These are phyloP conservation scores for Metschnikowia aberdeeniae DNA, from an alignment of 805 yeast genomes.

Conservation along the genomic window DNA sequence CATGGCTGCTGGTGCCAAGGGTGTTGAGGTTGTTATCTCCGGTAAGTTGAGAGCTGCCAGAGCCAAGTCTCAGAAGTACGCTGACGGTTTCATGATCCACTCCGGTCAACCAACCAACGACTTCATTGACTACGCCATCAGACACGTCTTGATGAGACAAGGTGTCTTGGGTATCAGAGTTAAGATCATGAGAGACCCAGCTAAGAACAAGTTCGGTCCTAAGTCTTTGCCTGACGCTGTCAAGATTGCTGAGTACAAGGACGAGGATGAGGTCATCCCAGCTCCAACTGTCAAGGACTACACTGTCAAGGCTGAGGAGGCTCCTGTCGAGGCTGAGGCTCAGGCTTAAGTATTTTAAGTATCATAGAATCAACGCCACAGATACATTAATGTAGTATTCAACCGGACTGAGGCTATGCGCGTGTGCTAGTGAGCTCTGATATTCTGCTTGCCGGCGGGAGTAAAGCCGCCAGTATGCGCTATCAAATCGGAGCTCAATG, in stretches of 20 bases:
- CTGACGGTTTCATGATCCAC: slow-evolving; percentile 99
- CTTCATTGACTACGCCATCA: slow-evolving; percentile 97
- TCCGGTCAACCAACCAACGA: slow-evolving; percentile 99
- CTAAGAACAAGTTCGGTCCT: slow-evolving; percentile 74
- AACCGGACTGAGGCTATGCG: too few relatives aligned
- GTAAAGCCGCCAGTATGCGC: too few relatives aligned
- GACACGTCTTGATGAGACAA: slow-evolving; percentile 99
- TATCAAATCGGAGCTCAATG: too few relatives aligned
- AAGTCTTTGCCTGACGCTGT: slow-evolving; percentile 93
- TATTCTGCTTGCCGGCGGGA: too few relatives aligned
- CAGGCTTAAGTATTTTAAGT: slow-evolving; percentile 12
- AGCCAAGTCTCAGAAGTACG: slow-evolving; percentile 99
- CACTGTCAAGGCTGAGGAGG: slow-evolving; percentile 41
- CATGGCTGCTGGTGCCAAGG: slow-evolving; percentile 99
- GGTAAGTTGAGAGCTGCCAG: slow-evolving; percentile 99
- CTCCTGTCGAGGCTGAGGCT: slow-evolving; percentile 12
- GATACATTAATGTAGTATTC: background rate
- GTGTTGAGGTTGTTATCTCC: slow-evolving; percentile 99
- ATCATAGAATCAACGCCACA: slow-evolving; percentile 1
- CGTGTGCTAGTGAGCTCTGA: too few relatives aligned
- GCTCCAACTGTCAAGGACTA: slow-evolving; percentile 82
- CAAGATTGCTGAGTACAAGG: slow-evolving; percentile 90
- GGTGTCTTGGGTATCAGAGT: slow-evolving; percentile 99
- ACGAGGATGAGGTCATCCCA: slow-evolving; percentile 69
- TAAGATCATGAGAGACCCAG: slow-evolving; percentile 98